phyloP scores from a whole-genome alignment of 805 yeast species.

The Pichia phayaonensis region DNA sequence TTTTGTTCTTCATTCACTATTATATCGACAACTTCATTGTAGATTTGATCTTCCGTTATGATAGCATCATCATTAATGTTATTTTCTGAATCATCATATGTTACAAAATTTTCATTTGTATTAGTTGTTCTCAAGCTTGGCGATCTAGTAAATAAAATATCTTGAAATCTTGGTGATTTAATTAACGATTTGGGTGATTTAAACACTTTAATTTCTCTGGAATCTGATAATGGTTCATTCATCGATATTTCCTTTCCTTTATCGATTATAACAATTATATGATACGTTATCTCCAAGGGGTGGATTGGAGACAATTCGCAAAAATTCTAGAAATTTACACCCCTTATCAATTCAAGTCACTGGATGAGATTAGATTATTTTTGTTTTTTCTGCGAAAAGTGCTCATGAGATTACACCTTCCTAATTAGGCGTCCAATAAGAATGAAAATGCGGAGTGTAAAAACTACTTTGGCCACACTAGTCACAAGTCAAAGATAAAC shows the following conservation, averaged over 20 bases:
- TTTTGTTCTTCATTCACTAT: constrained; percentile 31
- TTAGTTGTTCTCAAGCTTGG: constrained; percentile 11
- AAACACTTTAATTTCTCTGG: neutral
- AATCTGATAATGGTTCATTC: neutral
- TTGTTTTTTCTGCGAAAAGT: neutral
- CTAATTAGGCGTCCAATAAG: neutral
- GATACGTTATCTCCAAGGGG: no score
- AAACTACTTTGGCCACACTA: no score
- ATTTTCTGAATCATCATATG: neutral
- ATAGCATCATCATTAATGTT: neutral
- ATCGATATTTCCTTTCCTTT: no score
- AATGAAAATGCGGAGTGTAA: neutral
- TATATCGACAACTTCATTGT: constrained; percentile 26
- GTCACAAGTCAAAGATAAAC: no score
- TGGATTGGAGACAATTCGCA: no score
- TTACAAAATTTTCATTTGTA: neutral
- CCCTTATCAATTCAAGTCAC: neutral
- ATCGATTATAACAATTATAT: no score
- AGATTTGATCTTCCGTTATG: constrained; percentile 19
- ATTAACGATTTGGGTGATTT: constrained; percentile 10
- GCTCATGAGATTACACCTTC: neutral
- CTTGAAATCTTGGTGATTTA: constrained; percentile 5
- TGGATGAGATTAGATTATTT: no score
- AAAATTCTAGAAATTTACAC: neutral
- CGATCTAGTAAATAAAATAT: constrained; percentile 9